Evolutionary conservation across 139 green algal species (phyloP).

Genomic region (Coelastrella sp.): DNA sequence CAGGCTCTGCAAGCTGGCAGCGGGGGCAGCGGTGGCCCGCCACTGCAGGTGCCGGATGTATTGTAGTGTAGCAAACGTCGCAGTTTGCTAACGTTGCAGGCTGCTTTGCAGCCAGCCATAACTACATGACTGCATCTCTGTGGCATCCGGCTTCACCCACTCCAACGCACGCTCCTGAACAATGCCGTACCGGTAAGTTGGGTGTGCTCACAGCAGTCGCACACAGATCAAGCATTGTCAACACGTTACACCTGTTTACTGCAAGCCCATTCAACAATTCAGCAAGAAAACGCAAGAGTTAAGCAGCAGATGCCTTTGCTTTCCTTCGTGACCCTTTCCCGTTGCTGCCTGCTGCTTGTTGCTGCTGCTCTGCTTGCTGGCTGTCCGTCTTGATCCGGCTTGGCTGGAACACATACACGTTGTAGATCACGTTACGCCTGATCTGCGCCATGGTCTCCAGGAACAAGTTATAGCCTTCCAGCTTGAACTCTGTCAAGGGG

Average conservation of each 20-base stretch:
- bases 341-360: not conserved
- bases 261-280: not conserved
- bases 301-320: constrained; percentile 27
- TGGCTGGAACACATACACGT: constrained; percentile 92
- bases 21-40: not conserved
- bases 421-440: constrained; percentile 98
- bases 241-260: too few relatives aligned
- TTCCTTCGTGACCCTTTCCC: constrained; percentile 5
- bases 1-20: not conserved
- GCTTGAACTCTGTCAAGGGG: constrained; percentile 99
- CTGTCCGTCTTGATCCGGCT: constrained; percentile 45
- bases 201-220: too few relatives aligned
- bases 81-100: not conserved
- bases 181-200: too few relatives aligned
- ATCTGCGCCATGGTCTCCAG: constrained; percentile 85
- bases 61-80: not conserved
- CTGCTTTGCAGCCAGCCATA: not conserved
- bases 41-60: not conserved
- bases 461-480: constrained; percentile 92
- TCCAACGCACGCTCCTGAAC: too few relatives aligned
- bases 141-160: too few relatives aligned
- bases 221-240: too few relatives aligned
- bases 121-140: not conserved
- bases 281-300: not conserved
- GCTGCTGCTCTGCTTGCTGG: constrained; percentile 19